A percentile compares a stretch with the other conserved stretches of the same genome.
Conservation (phyloP, 352 stramenopile species). For the Thalassiosira exigua region DNA sequence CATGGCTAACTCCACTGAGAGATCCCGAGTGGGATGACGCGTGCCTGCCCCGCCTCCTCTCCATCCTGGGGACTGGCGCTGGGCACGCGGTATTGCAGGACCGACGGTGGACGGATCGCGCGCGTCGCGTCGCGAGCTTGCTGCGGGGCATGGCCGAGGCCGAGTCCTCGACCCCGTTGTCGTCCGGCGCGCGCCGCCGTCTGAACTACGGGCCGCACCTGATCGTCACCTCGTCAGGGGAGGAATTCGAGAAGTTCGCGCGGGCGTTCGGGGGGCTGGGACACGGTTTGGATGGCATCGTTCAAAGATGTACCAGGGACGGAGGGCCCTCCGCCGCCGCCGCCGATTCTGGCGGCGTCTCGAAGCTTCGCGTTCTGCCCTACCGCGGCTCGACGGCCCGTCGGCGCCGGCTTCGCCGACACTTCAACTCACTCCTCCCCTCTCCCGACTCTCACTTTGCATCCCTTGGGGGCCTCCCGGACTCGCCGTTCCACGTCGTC, state of each 20-base stretch:
- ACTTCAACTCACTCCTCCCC: slow-evolving; percentile 66
- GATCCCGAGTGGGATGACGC: slow-evolving; percentile 56
- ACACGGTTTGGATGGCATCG: not conserved
- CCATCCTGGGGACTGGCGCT: slow-evolving; percentile 66
- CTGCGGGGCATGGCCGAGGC: slow-evolving; percentile 53
- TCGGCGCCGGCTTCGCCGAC: slow-evolving; percentile 62
- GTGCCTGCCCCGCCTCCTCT: slow-evolving; percentile 69
- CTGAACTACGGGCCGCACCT: slow-evolving; percentile 78
- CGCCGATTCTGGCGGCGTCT: slow-evolving; percentile 43
- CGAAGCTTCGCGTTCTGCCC: slow-evolving; percentile 55
- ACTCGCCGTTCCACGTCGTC: slow-evolving; percentile 79
- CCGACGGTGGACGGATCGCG: slow-evolving; percentile 65
- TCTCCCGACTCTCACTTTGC: slow-evolving; percentile 67
- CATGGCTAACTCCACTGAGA: no score
- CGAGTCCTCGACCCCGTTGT: no score
- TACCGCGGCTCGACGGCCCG: slow-evolving; percentile 59
- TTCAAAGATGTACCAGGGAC: not conserved
- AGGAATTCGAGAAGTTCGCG: slow-evolving; percentile 70
- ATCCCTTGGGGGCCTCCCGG: slow-evolving; percentile 65
- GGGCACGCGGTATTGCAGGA: slow-evolving; percentile 80
- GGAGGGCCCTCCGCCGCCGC: slow-evolving; percentile 4
- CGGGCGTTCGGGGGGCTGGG: slow-evolving; percentile 69
- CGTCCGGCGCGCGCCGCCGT: no score
- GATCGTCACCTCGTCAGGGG: slow-evolving; percentile 71
- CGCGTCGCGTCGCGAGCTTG: slow-evolving; percentile 66